Conservation (phyloP, 805 yeast species). For the Groenewaldozyma tartarivorans region DNA sequence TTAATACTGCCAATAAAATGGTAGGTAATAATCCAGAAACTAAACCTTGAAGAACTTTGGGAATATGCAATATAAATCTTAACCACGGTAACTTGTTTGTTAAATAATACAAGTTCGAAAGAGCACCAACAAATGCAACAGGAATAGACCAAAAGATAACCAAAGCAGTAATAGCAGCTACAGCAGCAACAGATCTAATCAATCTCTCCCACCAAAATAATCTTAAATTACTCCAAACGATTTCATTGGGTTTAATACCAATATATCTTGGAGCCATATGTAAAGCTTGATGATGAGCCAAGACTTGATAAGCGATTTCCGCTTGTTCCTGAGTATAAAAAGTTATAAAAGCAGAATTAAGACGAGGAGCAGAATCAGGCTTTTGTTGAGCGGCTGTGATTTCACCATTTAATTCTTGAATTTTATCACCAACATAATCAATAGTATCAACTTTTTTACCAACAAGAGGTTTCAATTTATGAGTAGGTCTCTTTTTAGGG, state of each 20-base stretch:
- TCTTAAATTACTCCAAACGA: conserved; percentile 72
- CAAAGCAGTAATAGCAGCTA: conserved; percentile 47
- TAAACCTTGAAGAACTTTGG: conserved; percentile 61
- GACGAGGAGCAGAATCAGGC: conserved; percentile 48
- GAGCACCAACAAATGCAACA: conserved; percentile 92
- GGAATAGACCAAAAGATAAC: conserved; percentile 94
- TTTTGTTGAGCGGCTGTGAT: conserved; percentile 49
- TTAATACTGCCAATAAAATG: conserved; percentile 66
- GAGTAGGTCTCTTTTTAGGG: conserved; percentile 76
- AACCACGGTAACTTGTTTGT: conserved; percentile 66
- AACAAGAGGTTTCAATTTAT: conserved; percentile 56
- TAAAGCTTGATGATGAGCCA: conserved; percentile 38
- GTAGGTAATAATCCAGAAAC: conserved; percentile 86
- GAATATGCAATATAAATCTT: conserved; percentile 66
- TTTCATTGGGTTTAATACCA: conserved; percentile 71
- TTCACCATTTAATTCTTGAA: conserved; percentile 60
- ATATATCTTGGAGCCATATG: conserved; percentile 40
- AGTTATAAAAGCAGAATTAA: conserved; percentile 75
- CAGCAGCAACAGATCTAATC: conserved; percentile 48
- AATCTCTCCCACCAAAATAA: conserved; percentile 48
- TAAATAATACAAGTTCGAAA: conserved; percentile 75
- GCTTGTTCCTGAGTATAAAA: conserved; percentile 80
- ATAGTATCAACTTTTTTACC: conserved; percentile 84
- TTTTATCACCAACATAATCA: conserved; percentile 54
- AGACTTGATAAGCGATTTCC: conserved; percentile 77